Evolutionary conservation across 2,329 filamentous ascomycete genomes (phyloP).

Genomic region (Cladosporium phlei): DNA sequence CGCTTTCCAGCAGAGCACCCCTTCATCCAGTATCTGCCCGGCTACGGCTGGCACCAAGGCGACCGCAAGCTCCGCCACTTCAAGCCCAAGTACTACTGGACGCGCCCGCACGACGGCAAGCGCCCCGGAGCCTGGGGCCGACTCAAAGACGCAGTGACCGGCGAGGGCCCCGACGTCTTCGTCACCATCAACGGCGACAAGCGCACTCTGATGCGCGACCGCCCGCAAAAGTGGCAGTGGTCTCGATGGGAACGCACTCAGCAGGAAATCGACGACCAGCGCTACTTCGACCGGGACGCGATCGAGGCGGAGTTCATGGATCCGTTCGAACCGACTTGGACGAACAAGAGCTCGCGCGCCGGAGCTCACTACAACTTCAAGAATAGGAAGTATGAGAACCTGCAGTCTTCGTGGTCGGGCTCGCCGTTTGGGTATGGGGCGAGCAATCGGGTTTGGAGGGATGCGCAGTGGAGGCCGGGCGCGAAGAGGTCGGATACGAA

Average conservation of each 20-base stretch:
- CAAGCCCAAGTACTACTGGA: constrained; percentile 38
- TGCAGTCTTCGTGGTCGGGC: not conserved
- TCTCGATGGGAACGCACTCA: no score
- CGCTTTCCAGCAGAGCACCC: constrained; percentile 25
- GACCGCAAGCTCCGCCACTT: constrained; percentile 21
- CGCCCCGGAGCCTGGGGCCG: constrained; percentile 34
- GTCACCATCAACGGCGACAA: constrained; percentile 37
- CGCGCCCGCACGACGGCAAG: constrained; percentile 43
- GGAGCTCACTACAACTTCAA: constrained; percentile 27
- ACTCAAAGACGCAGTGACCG: constrained; percentile 39
- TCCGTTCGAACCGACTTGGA: no score
- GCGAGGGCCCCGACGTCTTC: constrained; percentile 44
- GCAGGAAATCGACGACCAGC: constrained; percentile 23
- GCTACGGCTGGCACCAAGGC: constrained; percentile 24
- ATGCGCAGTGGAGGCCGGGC: constrained; percentile 25
- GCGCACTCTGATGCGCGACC: constrained; percentile 35
- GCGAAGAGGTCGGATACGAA: constrained; percentile 12
- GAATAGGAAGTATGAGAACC: constrained; percentile 23
- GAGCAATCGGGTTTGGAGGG: constrained; percentile 23
- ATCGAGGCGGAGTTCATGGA: no score
- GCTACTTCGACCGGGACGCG: constrained; percentile 14
- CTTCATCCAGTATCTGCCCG: constrained; percentile 21
- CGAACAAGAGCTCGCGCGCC: constrained; percentile 18
- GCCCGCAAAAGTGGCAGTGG: constrained; percentile 37
- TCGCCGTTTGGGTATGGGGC: not conserved